A percentile compares a stretch with the other conserved stretches of the same genome.
phyloP scores from a whole-genome alignment of 306 rosid species.

The Neltuma alba region DNA sequence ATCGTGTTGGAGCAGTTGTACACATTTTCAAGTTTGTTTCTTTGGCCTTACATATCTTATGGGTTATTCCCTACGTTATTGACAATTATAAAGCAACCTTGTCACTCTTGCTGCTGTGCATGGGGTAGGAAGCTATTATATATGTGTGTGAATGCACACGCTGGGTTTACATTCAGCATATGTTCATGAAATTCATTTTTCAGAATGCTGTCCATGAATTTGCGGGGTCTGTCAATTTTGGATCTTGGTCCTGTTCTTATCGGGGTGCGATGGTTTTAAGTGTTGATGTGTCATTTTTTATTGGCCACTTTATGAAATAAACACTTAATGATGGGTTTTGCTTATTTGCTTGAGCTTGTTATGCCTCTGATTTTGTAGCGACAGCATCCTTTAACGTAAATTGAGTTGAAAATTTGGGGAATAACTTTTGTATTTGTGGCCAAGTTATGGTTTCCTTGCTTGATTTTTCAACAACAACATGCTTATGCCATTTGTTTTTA shows the following conservation, averaged over 20 bases:
- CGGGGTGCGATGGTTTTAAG: neutral
- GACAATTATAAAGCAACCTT: too few relatives aligned
- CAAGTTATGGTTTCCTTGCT: neutral
- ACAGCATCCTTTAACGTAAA: neutral
- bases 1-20: too few relatives aligned
- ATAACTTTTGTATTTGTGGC: neutral
- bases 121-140: too few relatives aligned
- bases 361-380: neutral
- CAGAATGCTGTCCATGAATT: neutral
- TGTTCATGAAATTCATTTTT: neutral
- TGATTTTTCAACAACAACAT: neutral
- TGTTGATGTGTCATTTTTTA: neutral
- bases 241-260: neutral
- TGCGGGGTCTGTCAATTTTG: neutral
- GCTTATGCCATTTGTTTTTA: neutral
- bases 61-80: too few relatives aligned
- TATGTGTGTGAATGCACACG: neutral
- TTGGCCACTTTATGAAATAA: neutral
- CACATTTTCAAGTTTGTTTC: too few relatives aligned
- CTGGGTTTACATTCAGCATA: neutral
- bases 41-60: too few relatives aligned
- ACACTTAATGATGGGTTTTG: neutral
- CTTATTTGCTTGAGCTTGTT: neutral
- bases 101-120: neutral
- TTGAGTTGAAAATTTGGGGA: neutral